Conservation (phyloP, 805 yeast species). For the Diddensiella santjacobensis region DNA sequence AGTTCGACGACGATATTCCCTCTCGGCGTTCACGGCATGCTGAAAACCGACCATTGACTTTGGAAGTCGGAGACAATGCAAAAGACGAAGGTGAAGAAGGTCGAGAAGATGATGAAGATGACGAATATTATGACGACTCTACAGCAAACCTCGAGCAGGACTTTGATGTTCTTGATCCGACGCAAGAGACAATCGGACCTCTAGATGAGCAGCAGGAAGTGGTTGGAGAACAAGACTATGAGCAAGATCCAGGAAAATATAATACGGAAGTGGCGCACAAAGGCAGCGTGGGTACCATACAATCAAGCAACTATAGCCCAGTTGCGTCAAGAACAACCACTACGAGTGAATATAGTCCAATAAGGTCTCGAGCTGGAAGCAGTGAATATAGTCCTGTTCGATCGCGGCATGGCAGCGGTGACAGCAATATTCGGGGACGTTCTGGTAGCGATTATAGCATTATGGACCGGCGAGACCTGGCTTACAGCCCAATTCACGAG, state of each 20-base stretch:
- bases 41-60: background rate
- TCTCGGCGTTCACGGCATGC: too few species aligned
- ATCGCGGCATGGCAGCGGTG: background rate
- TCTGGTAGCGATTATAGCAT: too few species aligned
- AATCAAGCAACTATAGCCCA: background rate
- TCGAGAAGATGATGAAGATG: background rate
- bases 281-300: background rate
- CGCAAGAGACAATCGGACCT: background rate
- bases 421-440: background rate
- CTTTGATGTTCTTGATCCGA: background rate
- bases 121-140: too few species aligned
- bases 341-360: background rate
- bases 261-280: background rate
- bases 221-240: background rate
- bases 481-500: constrained; percentile 1
- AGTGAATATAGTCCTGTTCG: constrained; percentile 1
- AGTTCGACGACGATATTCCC: too few species aligned
- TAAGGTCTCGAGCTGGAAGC: background rate
- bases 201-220: background rate
- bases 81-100: background rate
- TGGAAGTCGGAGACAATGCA: background rate
- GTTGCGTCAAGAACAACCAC: background rate
- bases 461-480: background rate
- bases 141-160: too few species aligned
- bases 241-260: background rate